Conservation (phyloP, 371 early-diverging fungal species). For the Circinella minor region DNA sequence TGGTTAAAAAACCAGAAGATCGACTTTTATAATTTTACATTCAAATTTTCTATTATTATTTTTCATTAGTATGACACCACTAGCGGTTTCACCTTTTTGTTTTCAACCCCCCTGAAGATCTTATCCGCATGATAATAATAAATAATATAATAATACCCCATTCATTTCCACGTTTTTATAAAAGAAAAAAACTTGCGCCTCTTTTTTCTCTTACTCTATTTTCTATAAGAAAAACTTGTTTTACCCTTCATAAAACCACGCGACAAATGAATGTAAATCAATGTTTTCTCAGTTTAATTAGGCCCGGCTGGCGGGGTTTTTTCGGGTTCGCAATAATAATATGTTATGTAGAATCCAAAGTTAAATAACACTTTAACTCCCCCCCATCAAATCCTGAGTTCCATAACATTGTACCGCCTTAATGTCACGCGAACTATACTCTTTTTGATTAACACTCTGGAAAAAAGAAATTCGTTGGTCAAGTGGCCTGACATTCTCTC, state of each 20-base stretch:
- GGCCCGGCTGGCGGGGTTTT: conserved; percentile 8
- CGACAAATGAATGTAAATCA: conserved; percentile 5
- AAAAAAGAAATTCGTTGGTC: background rate
- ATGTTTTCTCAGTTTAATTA: conserved; percentile 7
- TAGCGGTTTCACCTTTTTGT: background rate
- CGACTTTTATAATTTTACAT: background rate
- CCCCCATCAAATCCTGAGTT: conserved; percentile 10
- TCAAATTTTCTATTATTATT: background rate
- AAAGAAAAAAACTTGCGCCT: too few species aligned
- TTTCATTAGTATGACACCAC: background rate
- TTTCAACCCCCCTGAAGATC: conserved; percentile 6
- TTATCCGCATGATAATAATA: background rate
- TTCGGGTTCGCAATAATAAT: background rate
- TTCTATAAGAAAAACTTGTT: too few species aligned
- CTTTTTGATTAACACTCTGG: conserved; percentile 10
- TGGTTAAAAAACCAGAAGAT: conserved; percentile 13
- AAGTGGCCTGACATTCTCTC: conserved; percentile 20
- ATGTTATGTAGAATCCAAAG: background rate
- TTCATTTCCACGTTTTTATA: too few species aligned
- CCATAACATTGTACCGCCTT: conserved; percentile 10
- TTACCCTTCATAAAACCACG: conserved; percentile 1
- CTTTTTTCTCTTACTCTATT: too few species aligned
- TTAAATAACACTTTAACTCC: background rate
- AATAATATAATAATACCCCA: too few species aligned
- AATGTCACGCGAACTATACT: conserved; percentile 14